Conservation (phyloP, 2,329 filamentous ascomycete species). For the Penicillium sp. region DNA sequence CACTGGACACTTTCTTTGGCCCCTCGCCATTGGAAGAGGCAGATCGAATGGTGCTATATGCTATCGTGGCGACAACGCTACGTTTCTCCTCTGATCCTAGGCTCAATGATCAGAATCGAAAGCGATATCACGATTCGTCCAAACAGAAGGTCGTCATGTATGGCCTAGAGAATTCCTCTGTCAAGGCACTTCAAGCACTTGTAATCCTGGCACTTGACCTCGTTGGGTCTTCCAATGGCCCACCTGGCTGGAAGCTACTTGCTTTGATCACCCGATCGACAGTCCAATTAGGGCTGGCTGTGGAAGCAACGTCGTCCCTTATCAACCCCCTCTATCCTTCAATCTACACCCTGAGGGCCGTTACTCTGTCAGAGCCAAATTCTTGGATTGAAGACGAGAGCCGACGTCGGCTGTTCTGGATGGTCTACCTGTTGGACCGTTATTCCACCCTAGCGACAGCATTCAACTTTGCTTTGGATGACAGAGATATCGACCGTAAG, state of each 20-base stretch:
- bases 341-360: slow-evolving; percentile 83
- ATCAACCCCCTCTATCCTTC: slow-evolving; percentile 76
- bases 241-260: slow-evolving; percentile 87
- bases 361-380: slow-evolving; percentile 75
- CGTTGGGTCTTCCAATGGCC: slow-evolving; percentile 81
- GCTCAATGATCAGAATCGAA: slow-evolving; percentile 67
- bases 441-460: slow-evolving; percentile 89
- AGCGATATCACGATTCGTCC: slow-evolving; percentile 72
- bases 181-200: slow-evolving; percentile 80
- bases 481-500: slow-evolving; percentile 82
- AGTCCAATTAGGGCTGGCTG: slow-evolving; percentile 79
- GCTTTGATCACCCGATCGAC: slow-evolving; percentile 84
- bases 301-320: slow-evolving; percentile 74
- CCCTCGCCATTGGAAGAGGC: slow-evolving; percentile 71
- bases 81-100: slow-evolving; percentile 75
- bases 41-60: slow-evolving; percentile 77
- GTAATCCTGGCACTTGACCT: slow-evolving; percentile 83
- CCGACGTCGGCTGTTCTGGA: slow-evolving; percentile 82
- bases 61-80: slow-evolving; percentile 83
- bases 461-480: slow-evolving; percentile 84
- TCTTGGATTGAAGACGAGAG: slow-evolving; percentile 90
- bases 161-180: slow-evolving; percentile 82
- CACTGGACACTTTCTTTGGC: slow-evolving; percentile 76
- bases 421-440: slow-evolving; percentile 84
- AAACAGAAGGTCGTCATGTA: slow-evolving; percentile 85